Evolutionary conservation across 768 basidiomycete genomes (phyloP), one percentile per base, ranked within the genome.

Genomic region (Tricholoma sp.): DNA sequence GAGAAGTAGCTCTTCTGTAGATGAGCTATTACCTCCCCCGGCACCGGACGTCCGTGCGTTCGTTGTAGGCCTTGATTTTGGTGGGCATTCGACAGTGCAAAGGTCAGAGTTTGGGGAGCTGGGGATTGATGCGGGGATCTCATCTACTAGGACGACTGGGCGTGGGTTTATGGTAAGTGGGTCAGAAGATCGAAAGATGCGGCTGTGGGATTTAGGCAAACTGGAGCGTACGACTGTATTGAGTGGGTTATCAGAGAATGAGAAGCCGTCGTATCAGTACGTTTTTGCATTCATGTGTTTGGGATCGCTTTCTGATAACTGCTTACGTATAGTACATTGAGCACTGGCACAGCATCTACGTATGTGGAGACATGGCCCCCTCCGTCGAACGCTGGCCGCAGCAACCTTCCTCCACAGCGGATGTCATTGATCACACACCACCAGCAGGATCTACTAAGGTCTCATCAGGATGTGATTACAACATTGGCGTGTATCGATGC

Each of bases 401-500:
- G 73, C 63, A 89, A 83, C 63, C 80, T 89, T 12, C 81, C 92
- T 15, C 79, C 86, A 1, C 86, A 90, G 64, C 78, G 90, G 24
- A 88, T 88, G 67, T 88, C 83, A 15, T 70, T 92, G 61, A 88
- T 94, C 54, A 86, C 85, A 12, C 81, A 89, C 50, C 89, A 85
- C 65, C 92, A 96, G 65, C 87, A 94, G 65, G 88, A 86, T 53
- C 74, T 97, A 18, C 74, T 98, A 32, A 87, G 85, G 66, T 80
- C 88, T 6, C 97, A 98, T 66, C 92, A 94, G 62, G 95, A 98
- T 66, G 84, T 93, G 2, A 83, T 98, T 17, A 93, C 90, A 5
- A 85, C 89, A 1, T 70, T 99, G 34, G 85, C 84, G 0, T 90
- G 88, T 60, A 85, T 99, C 53, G 93, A 97, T 60, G 88, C 94